phyloP scores from a whole-genome alignment of 2,329 filamentous ascomycete species.

The Calycina herbarum region DNA sequence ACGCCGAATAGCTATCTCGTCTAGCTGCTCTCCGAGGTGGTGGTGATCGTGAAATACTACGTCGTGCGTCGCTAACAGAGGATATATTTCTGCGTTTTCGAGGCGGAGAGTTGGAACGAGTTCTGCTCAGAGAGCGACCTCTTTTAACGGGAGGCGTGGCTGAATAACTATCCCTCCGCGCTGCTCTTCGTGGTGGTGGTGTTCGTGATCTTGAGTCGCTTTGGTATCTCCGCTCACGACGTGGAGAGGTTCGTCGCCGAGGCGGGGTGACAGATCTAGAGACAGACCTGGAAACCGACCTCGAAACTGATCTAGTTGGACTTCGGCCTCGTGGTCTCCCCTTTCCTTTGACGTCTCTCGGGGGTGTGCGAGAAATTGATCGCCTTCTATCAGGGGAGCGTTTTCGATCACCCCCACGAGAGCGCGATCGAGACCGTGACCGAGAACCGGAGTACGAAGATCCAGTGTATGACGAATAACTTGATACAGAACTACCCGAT shows the following conservation, averaged over 20 bases:
- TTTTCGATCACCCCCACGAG: conserved; percentile 21
- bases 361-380: conserved; percentile 24
- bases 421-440: conserved; percentile 28
- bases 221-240: conserved; percentile 22
- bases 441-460: conserved; percentile 55
- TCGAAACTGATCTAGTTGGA: conserved; percentile 30
- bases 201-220: conserved; percentile 25
- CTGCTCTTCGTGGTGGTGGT: conserved; percentile 22
- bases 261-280: conserved; percentile 29
- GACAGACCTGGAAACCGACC: conserved; percentile 28
- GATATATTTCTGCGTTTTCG: conserved; percentile 29
- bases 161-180: conserved; percentile 25
- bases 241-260: conserved; percentile 27
- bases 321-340: conserved; percentile 30
- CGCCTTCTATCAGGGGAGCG: conserved; percentile 23
- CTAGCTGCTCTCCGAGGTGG: conserved; percentile 17
- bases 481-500: conserved; percentile 65
- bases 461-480: conserved; percentile 73
- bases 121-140: conserved; percentile 20
- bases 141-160: conserved; percentile 26
- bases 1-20: conserved; percentile 21
- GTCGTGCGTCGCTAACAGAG: conserved; percentile 30
- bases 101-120: conserved; percentile 24
- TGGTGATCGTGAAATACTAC: conserved; percentile 30
- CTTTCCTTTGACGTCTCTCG: conserved; percentile 23